phyloP scores from a whole-genome alignment of 2,329 filamentous ascomycete genomes.

The Fusarium luffae region DNA sequence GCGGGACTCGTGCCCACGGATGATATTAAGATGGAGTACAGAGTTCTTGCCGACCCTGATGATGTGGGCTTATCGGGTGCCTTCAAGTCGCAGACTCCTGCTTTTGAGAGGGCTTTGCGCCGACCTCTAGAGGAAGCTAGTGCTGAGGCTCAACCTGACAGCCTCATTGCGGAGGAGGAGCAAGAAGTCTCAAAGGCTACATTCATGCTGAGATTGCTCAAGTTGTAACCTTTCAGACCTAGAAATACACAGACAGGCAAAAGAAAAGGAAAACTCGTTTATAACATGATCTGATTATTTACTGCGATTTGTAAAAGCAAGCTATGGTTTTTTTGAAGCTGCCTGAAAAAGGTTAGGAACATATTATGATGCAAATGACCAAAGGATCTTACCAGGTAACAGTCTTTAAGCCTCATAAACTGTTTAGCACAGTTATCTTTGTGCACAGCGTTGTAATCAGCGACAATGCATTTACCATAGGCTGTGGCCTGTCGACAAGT shows the following conservation, averaged over 20 bases:
- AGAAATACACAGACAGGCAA: constrained; percentile 18
- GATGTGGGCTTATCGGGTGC: constrained; percentile 76
- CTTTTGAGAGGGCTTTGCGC: constrained; percentile 81
- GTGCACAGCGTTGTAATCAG: constrained; percentile 88
- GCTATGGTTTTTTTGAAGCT: constrained; percentile 45
- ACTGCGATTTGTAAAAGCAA: not conserved
- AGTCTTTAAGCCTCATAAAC: constrained; percentile 87
- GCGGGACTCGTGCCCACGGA: constrained; percentile 91
- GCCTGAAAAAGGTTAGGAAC: constrained; percentile 33
- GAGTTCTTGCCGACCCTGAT: constrained; percentile 81
- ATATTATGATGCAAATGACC: not conserved
- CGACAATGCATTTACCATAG: constrained; percentile 92
- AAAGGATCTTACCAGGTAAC: constrained; percentile 75
- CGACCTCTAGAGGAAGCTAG: constrained; percentile 72
- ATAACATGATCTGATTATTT: constrained; percentile 18
- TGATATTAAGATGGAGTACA: constrained; percentile 95
- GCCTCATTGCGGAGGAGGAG: constrained; percentile 81
- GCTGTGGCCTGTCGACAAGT: constrained; percentile 70
- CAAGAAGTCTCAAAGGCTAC: constrained; percentile 87
- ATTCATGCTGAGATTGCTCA: constrained; percentile 80
- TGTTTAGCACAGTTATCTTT: constrained; percentile 91
- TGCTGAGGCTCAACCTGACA: constrained; percentile 38
- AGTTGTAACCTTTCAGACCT: constrained; percentile 63
- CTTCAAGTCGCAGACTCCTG: constrained; percentile 73
- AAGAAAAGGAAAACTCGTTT: constrained; percentile 16